Evolutionary conservation across 371 early-diverging fungal genomes (phyloP).

Genomic region (Mucor sp.): DNA sequence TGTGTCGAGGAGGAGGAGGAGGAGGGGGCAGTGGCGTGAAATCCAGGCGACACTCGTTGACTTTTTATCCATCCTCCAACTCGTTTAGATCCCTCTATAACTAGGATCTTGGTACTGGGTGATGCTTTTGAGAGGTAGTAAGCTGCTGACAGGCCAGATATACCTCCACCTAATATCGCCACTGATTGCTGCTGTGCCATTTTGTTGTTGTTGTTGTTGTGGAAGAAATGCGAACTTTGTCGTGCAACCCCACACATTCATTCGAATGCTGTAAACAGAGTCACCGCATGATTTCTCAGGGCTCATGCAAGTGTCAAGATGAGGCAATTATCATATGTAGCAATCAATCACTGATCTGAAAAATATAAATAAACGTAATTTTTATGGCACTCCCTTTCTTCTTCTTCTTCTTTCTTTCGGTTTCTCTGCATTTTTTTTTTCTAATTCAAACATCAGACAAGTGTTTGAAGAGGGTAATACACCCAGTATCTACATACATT

Average conservation of each 20-base stretch:
- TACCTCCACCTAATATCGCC: constrained; percentile 88
- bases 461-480: no score
- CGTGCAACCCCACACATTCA: not conserved
- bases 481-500: no score
- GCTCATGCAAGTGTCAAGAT: no score
- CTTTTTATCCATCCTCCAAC: constrained; percentile 91
- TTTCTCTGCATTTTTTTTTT: no score
- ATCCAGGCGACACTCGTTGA: constrained; percentile 36
- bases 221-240: not conserved
- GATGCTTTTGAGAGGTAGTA: constrained; percentile 72
- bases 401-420: no score
- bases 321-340: no score
- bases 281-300: not conserved
- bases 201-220: not conserved
- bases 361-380: no score
- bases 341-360: no score
- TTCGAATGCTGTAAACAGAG: not conserved
- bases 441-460: no score
- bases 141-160: constrained; percentile 86
- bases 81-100: constrained; percentile 74
- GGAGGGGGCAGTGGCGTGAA: not conserved
- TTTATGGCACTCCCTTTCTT: no score
- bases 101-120: constrained; percentile 54
- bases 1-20: not conserved
- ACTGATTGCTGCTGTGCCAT: not conserved